Evolutionary conservation across 345 rosid genomes (phyloP).

Genomic region (Populus alba): DNA sequence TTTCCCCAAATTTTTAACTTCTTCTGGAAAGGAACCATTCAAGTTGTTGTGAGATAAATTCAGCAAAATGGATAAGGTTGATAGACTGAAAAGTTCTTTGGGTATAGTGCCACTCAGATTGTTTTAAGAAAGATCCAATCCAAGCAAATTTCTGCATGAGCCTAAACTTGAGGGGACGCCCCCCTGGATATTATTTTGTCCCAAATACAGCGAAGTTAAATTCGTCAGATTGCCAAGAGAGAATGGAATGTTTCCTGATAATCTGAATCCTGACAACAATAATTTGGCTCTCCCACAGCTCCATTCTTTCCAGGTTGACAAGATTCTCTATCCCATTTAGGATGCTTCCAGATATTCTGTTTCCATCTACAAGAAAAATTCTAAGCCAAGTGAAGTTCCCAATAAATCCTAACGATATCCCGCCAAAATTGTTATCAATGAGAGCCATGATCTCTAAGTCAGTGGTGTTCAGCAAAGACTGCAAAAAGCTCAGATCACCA

Average conservation of each 20-base stretch:
- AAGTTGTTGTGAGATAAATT: not conserved
- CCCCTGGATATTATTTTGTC: not conserved
- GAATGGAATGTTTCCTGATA: conserved; percentile 4
- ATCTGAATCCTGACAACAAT: too few relatives aligned
- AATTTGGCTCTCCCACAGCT: not conserved
- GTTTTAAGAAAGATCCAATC: not conserved
- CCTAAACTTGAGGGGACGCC: conserved; percentile 7
- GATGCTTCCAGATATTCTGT: not conserved
- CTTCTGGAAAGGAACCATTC: not conserved
- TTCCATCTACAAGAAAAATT: rapidly evolving
- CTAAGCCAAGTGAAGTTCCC: not conserved
- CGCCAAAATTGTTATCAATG: conserved; percentile 3
- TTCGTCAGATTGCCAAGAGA: conserved; percentile 3
- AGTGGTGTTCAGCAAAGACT: not conserved
- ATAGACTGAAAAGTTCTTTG: not conserved
- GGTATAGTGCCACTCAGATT: not conserved
- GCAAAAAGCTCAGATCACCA: conserved; percentile 3
- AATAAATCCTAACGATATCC: not conserved
- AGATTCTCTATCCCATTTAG: conserved; percentile 15
- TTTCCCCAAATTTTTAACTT: not conserved
- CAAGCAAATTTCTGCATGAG: not conserved
- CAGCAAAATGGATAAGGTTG: not conserved
- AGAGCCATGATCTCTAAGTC: not conserved
- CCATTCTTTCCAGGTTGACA: not conserved
- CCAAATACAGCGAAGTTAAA: not conserved